Evolutionary conservation across 1,139 yeast species (phyloP).

Genomic region (Pichia norvegensis): DNA sequence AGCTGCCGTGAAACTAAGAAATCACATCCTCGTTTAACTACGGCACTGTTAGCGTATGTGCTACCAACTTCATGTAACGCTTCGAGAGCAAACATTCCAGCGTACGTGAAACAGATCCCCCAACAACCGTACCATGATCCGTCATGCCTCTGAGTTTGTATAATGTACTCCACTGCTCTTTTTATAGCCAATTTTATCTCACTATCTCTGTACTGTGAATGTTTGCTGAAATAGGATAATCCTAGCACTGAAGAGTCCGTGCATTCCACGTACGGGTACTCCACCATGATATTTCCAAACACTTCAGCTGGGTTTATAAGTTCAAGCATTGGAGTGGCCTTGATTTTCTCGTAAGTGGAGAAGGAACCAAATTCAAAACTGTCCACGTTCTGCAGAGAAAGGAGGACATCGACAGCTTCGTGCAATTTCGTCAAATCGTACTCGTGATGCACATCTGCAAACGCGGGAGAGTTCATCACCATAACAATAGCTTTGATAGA

Average conservation of each 20-base stretch:
- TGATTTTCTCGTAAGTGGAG: slow-evolving; percentile 82
- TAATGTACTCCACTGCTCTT: slow-evolving; percentile 67
- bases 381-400: slow-evolving; percentile 69
- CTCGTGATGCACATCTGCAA: slow-evolving; percentile 40
- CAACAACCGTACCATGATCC: slow-evolving; percentile 99
- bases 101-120: slow-evolving; percentile 96
- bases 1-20: slow-evolving; percentile 70
- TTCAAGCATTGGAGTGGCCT: slow-evolving; percentile 74
- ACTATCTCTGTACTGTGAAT: slow-evolving; percentile 54
- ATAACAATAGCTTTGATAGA: slow-evolving; percentile 88
- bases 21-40: slow-evolving; percentile 74
- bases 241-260: slow-evolving; percentile 94
- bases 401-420: slow-evolving; percentile 64
- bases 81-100: slow-evolving; percentile 96
- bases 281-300: slow-evolving; percentile 96
- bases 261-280: slow-evolving; percentile 96
- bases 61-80: slow-evolving; percentile 70
- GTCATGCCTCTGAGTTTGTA: slow-evolving; percentile 57
- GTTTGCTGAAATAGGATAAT: slow-evolving; percentile 63
- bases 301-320: slow-evolving; percentile 92
- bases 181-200: slow-evolving; percentile 63
- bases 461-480: slow-evolving; percentile 64
- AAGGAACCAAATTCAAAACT: slow-evolving; percentile 83
- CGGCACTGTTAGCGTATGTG: slow-evolving; percentile 51
- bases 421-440: slow-evolving; percentile 49